These are phyloP conservation scores for Lentinula edodes DNA, from an alignment of 768 basidiomycete species.

Conservation along the genomic window DNA sequence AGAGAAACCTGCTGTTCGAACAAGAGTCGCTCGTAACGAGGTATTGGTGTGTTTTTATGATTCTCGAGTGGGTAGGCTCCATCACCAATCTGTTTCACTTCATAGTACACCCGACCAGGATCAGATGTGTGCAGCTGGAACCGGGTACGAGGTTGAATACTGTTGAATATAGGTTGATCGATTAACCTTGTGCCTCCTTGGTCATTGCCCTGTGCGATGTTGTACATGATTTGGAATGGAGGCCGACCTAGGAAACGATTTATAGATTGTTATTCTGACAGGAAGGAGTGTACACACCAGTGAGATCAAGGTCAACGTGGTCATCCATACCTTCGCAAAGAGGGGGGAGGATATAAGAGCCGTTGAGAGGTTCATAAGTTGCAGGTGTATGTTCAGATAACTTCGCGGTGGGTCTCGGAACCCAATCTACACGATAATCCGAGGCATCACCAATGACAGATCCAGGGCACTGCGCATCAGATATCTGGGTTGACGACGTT, in stretches of 20 bases:
- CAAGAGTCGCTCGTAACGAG: conserved; percentile 60
- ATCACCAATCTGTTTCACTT: conserved; percentile 87
- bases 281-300: conserved; percentile 37
- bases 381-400: conserved; percentile 57
- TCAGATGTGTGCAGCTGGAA: conserved; percentile 77
- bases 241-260: conserved; percentile 55
- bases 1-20: conserved; percentile 84
- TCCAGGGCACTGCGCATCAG: conserved; percentile 85
- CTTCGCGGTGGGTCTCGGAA: conserved; percentile 70
- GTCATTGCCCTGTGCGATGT: conserved; percentile 67
- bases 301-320: conserved; percentile 80
- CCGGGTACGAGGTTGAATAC: conserved; percentile 73
- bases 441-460: conserved; percentile 52
- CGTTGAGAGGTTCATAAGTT: conserved; percentile 56
- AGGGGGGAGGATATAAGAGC: conserved; percentile 67
- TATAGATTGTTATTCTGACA: background rate
- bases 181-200: conserved; percentile 64
- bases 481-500: conserved; percentile 47
- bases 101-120: conserved; percentile 81
- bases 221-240: conserved; percentile 93
- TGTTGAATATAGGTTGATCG: conserved; percentile 78
- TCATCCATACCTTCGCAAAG: conserved; percentile 81
- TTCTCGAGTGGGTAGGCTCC: conserved; percentile 75
- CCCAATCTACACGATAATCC: conserved; percentile 70
- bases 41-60: conserved; percentile 56